A percentile compares a stretch with the other conserved stretches of the same genome.
These are phyloP conservation scores for Fraxinus baroniana DNA, from an alignment of 305 asterid genomes.

Conservation along the genomic window DNA sequence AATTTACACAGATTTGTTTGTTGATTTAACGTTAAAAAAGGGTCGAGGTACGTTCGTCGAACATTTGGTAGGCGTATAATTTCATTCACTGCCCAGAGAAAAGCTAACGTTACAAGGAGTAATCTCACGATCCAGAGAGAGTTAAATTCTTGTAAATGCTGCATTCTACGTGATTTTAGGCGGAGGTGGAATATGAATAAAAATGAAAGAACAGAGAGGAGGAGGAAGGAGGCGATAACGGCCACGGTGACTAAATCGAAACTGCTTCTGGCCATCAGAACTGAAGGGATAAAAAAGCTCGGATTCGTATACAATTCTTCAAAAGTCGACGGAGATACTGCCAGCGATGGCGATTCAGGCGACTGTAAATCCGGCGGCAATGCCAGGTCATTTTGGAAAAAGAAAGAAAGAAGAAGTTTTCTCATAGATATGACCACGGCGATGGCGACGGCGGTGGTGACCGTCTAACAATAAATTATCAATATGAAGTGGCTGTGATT, in stretches of 20 bases:
- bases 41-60: slow-evolving; percentile 32
- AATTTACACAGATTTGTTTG: slow-evolving; percentile 55
- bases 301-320: neutral
- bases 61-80: slow-evolving; percentile 49
- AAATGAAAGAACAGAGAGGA: slow-evolving; percentile 49
- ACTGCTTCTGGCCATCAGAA: slow-evolving; percentile 29
- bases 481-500: neutral
- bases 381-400: slow-evolving; percentile 18
- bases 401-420: slow-evolving; percentile 29
- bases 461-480: neutral
- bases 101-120: slow-evolving; percentile 49
- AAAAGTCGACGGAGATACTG: neutral
- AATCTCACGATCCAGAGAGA: slow-evolving; percentile 64
- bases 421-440: slow-evolving; percentile 41
- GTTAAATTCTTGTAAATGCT: slow-evolving; percentile 55
- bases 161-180: slow-evolving; percentile 42
- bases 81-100: slow-evolving; percentile 56
- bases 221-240: slow-evolving; percentile 39
- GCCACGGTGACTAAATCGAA: slow-evolving; percentile 45
- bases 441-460: slow-evolving; percentile 33
- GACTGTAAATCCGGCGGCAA: neutral
- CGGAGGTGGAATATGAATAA: slow-evolving; percentile 47
- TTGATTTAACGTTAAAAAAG: slow-evolving; percentile 37
- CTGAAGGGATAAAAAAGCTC: slow-evolving; percentile 14
- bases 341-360: slow-evolving; percentile 7